A percentile compares a stretch with the other conserved stretches of the same genome.
phyloP scores from a whole-genome alignment of 2,329 filamentous ascomycete genomes.

The Arthroderma uncinatum region DNA sequence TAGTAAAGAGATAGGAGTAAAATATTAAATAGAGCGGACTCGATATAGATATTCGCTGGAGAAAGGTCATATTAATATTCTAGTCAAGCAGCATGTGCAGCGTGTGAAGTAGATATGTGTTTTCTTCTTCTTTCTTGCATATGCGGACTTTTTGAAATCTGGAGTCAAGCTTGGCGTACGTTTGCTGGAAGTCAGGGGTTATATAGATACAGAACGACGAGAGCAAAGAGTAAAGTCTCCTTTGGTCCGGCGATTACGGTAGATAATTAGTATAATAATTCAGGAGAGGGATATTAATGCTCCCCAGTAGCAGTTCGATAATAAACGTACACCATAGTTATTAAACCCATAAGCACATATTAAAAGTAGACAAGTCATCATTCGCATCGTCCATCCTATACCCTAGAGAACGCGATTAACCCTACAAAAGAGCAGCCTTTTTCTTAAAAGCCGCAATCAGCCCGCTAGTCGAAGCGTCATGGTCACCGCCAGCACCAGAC shows the following conservation, averaged over 20 bases:
- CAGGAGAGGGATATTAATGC: too few relatives aligned
- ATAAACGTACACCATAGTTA: too few relatives aligned
- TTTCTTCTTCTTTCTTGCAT: background rate
- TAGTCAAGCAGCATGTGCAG: background rate
- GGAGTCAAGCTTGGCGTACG: background rate
- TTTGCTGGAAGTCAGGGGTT: too few relatives aligned
- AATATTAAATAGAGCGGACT: background rate
- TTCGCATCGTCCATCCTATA: too few relatives aligned
- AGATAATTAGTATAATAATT: too few relatives aligned
- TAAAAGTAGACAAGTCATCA: too few relatives aligned
- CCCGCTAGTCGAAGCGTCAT: conserved; percentile 80
- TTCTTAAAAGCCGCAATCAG: conserved; percentile 90
- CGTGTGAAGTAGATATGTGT: background rate
- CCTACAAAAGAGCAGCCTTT: conserved; percentile 37
- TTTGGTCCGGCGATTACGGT: too few relatives aligned
- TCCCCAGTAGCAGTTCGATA: too few relatives aligned
- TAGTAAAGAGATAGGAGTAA: background rate
- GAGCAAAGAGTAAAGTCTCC: too few relatives aligned
- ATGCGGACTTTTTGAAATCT: too few relatives aligned
- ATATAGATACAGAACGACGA: too few relatives aligned
- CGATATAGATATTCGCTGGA: background rate
- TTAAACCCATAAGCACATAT: background rate
- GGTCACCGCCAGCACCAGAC: conserved; percentile 57
- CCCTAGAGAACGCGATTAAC: background rate
- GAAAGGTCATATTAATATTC: background rate